These are phyloP conservation scores for Oryza meyeriana DNA, from an alignment of 176 grass and related monocot species.

Conservation along the genomic window DNA sequence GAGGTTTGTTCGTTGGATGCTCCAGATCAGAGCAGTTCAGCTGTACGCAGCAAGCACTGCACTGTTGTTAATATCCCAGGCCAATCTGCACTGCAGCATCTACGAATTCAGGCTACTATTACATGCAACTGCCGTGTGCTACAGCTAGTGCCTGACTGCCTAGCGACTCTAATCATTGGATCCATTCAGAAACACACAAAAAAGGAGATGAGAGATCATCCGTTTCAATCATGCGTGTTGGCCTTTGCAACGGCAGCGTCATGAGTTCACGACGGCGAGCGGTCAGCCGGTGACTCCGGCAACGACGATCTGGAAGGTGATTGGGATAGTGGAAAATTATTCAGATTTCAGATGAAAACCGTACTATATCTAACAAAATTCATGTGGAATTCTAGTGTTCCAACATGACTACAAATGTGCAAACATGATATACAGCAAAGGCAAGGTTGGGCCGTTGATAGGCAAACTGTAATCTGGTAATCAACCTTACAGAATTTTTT, in stretches of 20 bases:
- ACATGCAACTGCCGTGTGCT: neutral
- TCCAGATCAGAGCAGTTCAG: neutral
- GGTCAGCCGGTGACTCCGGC: neutral
- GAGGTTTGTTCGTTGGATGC: neutral
- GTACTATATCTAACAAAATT: neutral
- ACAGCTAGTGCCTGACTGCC: neutral
- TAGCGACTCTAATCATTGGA: neutral
- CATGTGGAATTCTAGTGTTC: neutral
- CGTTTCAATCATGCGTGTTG: neutral
- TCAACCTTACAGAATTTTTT: too few relatives aligned
- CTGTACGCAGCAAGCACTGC: neutral
- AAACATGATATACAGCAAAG: neutral
- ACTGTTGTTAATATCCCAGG: neutral
- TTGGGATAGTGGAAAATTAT: neutral
- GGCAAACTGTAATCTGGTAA: neutral
- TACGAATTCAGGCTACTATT: neutral
- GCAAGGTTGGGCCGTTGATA: neutral
- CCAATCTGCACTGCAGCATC: neutral
- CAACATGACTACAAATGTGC: neutral
- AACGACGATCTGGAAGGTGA: neutral
- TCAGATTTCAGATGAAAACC: neutral
- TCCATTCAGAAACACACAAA: neutral
- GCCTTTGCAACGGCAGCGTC: neutral
- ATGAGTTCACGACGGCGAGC: neutral
- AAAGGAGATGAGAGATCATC: neutral